Conservation (phyloP, 164 flowering plant genomes). For the Taxillus chinensis region DNA sequence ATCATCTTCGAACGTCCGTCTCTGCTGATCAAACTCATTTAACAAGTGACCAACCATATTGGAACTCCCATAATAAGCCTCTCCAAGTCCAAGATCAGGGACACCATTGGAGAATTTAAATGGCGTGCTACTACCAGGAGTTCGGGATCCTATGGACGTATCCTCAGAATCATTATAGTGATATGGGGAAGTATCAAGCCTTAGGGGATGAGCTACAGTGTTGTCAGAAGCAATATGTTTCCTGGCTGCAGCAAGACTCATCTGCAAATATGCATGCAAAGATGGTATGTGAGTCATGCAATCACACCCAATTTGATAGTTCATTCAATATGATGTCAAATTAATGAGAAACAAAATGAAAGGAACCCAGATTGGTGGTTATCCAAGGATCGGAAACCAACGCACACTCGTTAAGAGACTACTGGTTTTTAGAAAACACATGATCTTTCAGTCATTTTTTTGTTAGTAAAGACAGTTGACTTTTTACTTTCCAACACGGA, state of each 20-base stretch:
- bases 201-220: conserved; percentile 31
- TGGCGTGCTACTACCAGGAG: conserved; percentile 54
- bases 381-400: too few species aligned
- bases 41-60: conserved; percentile 30
- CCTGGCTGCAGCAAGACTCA: conserved; percentile 67
- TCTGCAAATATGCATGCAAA: conserved; percentile 27
- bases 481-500: too few species aligned
- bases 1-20: conserved; percentile 56
- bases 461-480: too few species aligned
- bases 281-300: neutral
- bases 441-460: too few species aligned
- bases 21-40: conserved; percentile 65
- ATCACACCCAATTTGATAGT: too few species aligned
- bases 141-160: conserved; percentile 38
- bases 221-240: conserved; percentile 40
- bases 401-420: too few species aligned
- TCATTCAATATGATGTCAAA: too few species aligned
- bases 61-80: conserved; percentile 22
- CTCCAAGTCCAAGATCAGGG: conserved; percentile 23
- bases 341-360: too few species aligned
- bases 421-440: too few species aligned
- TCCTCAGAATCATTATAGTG: conserved; percentile 60
- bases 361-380: too few species aligned
- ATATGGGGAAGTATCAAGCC: conserved; percentile 32
- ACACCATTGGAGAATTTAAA: conserved; percentile 16